Evolutionary conservation across 768 basidiomycete genomes (phyloP).

Genomic region (Rhodotorula paludigena): DNA sequence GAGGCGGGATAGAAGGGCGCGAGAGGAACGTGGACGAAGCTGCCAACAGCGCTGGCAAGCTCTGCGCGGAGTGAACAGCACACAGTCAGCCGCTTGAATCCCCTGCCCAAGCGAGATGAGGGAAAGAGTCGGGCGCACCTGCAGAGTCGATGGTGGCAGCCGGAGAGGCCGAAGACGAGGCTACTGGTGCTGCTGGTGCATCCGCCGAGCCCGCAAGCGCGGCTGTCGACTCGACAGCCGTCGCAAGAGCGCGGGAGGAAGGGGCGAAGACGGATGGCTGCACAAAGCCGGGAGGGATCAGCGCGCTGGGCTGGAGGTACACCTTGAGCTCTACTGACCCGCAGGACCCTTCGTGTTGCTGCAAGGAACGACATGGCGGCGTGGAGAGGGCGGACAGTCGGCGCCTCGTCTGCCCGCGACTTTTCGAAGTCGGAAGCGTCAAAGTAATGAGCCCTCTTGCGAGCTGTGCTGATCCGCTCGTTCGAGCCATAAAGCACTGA

Average conservation of each 20-base stretch:
- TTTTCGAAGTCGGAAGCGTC: background rate
- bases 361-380: constrained; percentile 25
- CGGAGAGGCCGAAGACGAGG: background rate
- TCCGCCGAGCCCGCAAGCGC: background rate
- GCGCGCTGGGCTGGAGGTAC: background rate
- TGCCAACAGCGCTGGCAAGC: constrained; percentile 11
- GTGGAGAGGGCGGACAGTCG: background rate
- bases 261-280: constrained; percentile 30
- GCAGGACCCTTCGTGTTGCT: constrained; percentile 22
- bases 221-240: constrained; percentile 11
- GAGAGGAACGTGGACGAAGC: constrained; percentile 40
- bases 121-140: background rate
- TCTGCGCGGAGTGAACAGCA: background rate
- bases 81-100: background rate
- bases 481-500: no score
- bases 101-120: no score
- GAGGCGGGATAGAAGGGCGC: constrained; percentile 31
- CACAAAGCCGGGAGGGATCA: no score
- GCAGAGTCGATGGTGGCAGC: background rate
- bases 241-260: constrained; percentile 25
- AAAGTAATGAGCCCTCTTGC: background rate
- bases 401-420: background rate
- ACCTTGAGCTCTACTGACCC: constrained; percentile 10
- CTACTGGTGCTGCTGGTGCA: background rate
- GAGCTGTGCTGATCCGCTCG: no score